Percentiles rank a stretch among this genome's conserved stretches.
phyloP scores from a whole-genome alignment of 2,329 filamentous ascomycete species.

The Phialemonium atrogriseum region DNA sequence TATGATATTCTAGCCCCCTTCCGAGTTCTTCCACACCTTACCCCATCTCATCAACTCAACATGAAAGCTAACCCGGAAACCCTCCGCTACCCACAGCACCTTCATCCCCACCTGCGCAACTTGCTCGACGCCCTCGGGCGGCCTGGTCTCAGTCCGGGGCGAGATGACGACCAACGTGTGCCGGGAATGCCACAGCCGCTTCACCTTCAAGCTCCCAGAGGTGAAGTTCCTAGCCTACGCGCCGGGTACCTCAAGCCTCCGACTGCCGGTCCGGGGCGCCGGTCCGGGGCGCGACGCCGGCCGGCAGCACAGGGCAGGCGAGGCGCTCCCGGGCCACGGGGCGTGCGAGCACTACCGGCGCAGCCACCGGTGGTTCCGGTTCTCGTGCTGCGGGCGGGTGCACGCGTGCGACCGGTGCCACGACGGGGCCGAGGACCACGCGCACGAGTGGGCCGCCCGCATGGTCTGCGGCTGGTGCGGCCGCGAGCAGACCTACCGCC shows the following conservation, averaged over 20 bases:
- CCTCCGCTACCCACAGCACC: too few species aligned
- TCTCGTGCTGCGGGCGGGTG: conserved; percentile 52
- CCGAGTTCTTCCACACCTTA: too few species aligned
- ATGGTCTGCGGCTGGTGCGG: conserved; percentile 80
- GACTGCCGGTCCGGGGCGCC: conserved; percentile 24
- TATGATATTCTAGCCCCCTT: conserved; percentile 19
- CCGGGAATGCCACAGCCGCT: conserved; percentile 69
- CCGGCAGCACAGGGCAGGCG: conserved; percentile 48
- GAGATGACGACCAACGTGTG: conserved; percentile 68
- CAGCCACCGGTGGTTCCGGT: conserved; percentile 57
- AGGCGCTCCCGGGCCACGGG: conserved; percentile 43
- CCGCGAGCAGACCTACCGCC: conserved; percentile 70
- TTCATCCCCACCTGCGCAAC: conserved; percentile 71
- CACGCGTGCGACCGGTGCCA: conserved; percentile 67
- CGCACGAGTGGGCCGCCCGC: conserved; percentile 71
- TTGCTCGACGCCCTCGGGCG: conserved; percentile 63
- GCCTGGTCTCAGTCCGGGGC: conserved; percentile 64
- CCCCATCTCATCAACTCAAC: not conserved
- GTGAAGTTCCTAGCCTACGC: conserved; percentile 70
- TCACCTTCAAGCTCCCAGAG: conserved; percentile 71
- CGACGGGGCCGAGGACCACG: conserved; percentile 61
- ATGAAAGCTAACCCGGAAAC: conserved; percentile 1
- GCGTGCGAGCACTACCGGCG: conserved; percentile 50
- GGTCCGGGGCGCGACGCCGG: conserved; percentile 43
- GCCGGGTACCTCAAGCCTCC: conserved; percentile 34